Base-by-base conservation (phyloP, 257 asterid genomes). In the Dorcoceras hygrometricum region DNA sequence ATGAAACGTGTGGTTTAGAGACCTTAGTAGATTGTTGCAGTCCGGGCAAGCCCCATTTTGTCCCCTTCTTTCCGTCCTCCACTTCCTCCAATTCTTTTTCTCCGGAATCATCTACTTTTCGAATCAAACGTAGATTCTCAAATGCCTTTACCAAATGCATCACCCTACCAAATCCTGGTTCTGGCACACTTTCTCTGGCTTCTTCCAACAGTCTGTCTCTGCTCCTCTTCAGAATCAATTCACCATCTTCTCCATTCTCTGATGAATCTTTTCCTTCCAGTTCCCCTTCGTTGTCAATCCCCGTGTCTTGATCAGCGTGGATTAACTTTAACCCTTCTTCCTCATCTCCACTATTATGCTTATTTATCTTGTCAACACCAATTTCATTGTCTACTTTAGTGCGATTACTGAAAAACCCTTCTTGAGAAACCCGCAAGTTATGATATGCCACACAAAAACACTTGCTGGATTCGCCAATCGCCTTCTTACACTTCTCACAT, bases 361-460 rank as follows among this genome's bases (percentile, higher is more conserved):
- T 62, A 20, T 57, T 63, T 4, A 59, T 48, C 63, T 70, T 77
- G 39, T 36, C 65, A n/a, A 67, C 18, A 54, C 74, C 83, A 23
- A 29, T 25, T 31, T 72, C 79, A 26, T 67, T 63, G 0, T 72
- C 67, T 24, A 32, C 29, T 73, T 55, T 58, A 36, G 62, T 11
- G 6, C 79, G 85, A 26, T 54, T 80, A 73, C 59, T 83, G 80
- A 86, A 88, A 70, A 91, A 89, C 57, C 81, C 95, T 61, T 86
- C 95, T 55, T 90, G 96, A 24, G 96, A 85, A 68, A 95, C 95
- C 72, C 96, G 80, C 12, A 88, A 62, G 59, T 74, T 83, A 84
- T 88, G 89, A 26, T 90, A 90, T 36, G 97, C 97, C 77, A 85
- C 71, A 66, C 97, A 87, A 68, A 85, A 55, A 72, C 99, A 90